Evolutionary conservation across 2,329 filamentous ascomycete species (phyloP), one percentile per base, ranked within the genome.

Genomic region (Raffaelea arxii): DNA sequence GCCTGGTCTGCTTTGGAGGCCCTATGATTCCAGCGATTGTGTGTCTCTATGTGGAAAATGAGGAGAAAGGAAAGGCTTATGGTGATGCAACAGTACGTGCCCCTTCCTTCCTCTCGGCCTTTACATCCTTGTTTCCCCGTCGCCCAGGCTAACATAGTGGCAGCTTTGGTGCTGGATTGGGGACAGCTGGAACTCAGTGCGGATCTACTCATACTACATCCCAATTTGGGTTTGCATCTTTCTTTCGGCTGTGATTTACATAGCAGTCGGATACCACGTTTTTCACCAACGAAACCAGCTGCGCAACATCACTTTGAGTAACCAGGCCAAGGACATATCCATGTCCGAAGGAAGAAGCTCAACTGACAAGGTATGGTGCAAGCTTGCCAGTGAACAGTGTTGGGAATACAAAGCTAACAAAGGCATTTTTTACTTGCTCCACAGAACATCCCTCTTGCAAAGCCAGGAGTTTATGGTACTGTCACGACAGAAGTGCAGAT

Each of bases 1-100:
- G 81, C 32, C 44, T 80, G 2, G 65, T 80, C 41, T 87, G 84
- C 60, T 92, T 89, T 48, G 84, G 85, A 0, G 56, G 84, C 1
- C 84, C 86, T 0, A 78, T 83, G 25, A 59, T 84, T 27, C 82
- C 85, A 9, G 77, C 84, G 0, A 58, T 90, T 24, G 65, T 75
- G 19, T 79, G 84, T 50, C 69, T 89, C 24, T 71, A 85, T 41
- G 64, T 84, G 45, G 63, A 62, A 23, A 59, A 56, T 32, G 52
- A 60, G 5, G 50, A 55, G 12, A 59, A 62, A 14, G 65, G 66
- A 0, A 59, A 61, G 3, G 62, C 77, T 1, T 80, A 78, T 50
- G 77, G 76, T 12, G 65, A 78, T 58, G 75, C 76, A 21, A 78
- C 75, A 24, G 76, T 78, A 56, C 54, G 71, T 61, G 4, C 4